Evolutionary conservation across 116 monocot genomes (phyloP).

Genomic region (Thalassia testudinum): DNA sequence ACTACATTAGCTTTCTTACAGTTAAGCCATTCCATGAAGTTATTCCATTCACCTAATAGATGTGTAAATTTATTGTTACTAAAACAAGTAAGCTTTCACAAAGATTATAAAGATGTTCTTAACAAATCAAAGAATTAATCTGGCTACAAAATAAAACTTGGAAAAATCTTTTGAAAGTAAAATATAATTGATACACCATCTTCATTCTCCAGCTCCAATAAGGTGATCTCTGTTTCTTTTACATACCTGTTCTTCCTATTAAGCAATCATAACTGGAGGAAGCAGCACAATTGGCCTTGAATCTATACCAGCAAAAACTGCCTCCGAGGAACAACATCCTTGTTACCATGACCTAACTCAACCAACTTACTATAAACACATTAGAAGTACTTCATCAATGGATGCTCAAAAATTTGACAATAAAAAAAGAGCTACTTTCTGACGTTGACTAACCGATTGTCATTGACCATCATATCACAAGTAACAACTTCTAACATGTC

Average conservation of each 20-base stretch:
- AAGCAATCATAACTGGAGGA: conserved; percentile 61
- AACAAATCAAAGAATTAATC: too few species aligned
- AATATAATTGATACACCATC: conserved; percentile 95
- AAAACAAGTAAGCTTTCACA: too few species aligned
- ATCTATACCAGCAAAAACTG: conserved; percentile 91
- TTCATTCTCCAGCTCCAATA: conserved; percentile 80
- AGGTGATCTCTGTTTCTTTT: not conserved
- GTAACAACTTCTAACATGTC: conserved; percentile 98
- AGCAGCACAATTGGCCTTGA: conserved; percentile 62
- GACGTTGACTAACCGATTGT: conserved; percentile 48
- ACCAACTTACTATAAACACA: conserved; percentile 55
- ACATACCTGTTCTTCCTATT: conserved; percentile 85
- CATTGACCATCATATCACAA: conserved; percentile 97
- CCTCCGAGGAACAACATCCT: conserved; percentile 66
- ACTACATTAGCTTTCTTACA: conserved; percentile 81
- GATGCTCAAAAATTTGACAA: too few species aligned
- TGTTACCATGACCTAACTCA: conserved; percentile 90
- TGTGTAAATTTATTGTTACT: not conserved
- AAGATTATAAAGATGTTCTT: too few species aligned
- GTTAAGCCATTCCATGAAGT: conserved; percentile 89
- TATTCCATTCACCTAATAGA: conserved; percentile 90
- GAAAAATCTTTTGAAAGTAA: conserved; percentile 94
- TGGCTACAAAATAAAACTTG: conserved; percentile 32
- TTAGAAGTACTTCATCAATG: too few species aligned
- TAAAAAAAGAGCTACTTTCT: too few species aligned